A percentile compares a stretch with the other conserved stretches of the same genome.
phyloP scores from a whole-genome alignment of 805 yeast genomes.

The Kazachstania viticola region DNA sequence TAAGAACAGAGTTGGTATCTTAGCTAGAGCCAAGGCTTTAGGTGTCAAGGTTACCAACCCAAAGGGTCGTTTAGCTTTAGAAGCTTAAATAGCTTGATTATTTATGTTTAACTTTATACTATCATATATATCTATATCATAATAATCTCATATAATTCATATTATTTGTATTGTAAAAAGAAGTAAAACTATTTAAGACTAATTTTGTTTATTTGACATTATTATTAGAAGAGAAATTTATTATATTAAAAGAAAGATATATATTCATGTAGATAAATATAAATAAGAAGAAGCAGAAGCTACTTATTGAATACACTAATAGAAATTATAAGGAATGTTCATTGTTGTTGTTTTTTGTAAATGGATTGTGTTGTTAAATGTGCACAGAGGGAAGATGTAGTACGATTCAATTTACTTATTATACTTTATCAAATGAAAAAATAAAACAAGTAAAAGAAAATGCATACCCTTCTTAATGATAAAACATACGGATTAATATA shows the following conservation, averaged over 20 bases:
- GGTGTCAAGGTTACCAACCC: constrained; percentile 99
- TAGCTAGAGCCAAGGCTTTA: constrained; percentile 94
- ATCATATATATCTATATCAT: neutral
- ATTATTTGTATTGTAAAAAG: no score
- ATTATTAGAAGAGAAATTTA: no score
- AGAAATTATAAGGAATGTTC: neutral
- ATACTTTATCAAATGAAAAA: no score
- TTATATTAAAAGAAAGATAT: no score
- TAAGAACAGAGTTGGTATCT: constrained; percentile 92
- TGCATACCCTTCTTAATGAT: neutral
- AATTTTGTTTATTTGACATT: no score
- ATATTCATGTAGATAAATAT: no score
- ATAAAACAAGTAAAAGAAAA: no score
- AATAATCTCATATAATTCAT: neutral
- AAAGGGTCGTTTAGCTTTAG: constrained; percentile 94
- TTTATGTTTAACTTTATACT: neutral
- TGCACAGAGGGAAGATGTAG: no score
- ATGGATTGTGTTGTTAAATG: no score
- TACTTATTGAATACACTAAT: neutral
- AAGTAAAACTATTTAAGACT: no score
- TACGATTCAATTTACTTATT: no score
- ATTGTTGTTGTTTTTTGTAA: neutral
- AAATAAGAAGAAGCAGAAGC: no score
- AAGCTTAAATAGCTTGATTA: constrained; percentile 59
- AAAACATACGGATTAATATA: neutral